Percentiles rank a stretch among this genome's conserved stretches.
Evolutionary conservation across 345 rosid species (phyloP).

Genomic region (Nasturtium officinale): DNA sequence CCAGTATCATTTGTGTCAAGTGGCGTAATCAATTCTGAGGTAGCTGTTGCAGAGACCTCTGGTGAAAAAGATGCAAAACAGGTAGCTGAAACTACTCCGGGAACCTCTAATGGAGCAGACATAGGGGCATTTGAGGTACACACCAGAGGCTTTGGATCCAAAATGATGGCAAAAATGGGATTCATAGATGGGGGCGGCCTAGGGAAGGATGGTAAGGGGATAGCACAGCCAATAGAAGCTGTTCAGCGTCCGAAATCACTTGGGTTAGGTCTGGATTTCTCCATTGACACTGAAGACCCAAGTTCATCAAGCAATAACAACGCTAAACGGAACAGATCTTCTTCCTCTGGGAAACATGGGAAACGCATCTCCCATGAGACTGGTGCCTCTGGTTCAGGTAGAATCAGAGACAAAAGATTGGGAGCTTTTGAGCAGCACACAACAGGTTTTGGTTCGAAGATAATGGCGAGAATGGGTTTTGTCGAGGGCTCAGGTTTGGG

Average conservation of each 20-base stretch:
- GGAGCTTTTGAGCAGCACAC: conserved; percentile 88
- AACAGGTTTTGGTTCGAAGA: conserved; percentile 83
- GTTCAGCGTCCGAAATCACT: conserved; percentile 80
- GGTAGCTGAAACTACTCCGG: conserved; percentile 44
- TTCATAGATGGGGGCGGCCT: conserved; percentile 79
- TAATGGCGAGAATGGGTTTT: conserved; percentile 95
- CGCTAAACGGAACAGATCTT: conserved; percentile 50
- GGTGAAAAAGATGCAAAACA: conserved; percentile 42
- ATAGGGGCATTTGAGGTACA: conserved; percentile 84
- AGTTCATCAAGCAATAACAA: conserved; percentile 42
- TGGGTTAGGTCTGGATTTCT: conserved; percentile 65
- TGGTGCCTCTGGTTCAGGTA: conserved; percentile 30
- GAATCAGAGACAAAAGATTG: conserved; percentile 43
- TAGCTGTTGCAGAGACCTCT: conserved; percentile 39
- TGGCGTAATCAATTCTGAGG: conserved; percentile 63
- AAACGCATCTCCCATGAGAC: conserved; percentile 18
- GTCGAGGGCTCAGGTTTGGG: conserved; percentile 86
- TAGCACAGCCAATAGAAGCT: conserved; percentile 73
- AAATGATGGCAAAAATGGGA: conserved; percentile 97
- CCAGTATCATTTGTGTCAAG: conserved; percentile 82
- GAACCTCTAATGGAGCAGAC: conserved; percentile 39
- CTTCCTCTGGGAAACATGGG: conserved; percentile 31
- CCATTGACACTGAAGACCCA: conserved; percentile 36
- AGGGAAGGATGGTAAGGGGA: conserved; percentile 86
- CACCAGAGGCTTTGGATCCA: conserved; percentile 89